phyloP scores from a whole-genome alignment of 2,329 filamentous ascomycete genomes.

The Aspergillus sp. region DNA sequence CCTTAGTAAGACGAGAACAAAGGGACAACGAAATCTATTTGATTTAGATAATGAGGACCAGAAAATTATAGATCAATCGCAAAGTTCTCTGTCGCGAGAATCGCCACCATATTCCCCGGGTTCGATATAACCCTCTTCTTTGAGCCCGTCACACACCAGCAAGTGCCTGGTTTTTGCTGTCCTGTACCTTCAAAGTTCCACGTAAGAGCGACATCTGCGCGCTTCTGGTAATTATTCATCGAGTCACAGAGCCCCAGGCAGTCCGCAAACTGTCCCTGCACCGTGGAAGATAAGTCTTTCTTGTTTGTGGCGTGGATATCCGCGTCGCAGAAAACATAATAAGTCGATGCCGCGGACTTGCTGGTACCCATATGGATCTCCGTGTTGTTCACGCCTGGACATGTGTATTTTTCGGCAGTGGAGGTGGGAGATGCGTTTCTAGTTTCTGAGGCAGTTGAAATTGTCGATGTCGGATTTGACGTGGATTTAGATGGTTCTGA shows the following conservation, averaged over 20 bases:
- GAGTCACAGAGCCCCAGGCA: constrained; percentile 1
- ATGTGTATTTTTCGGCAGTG: not conserved
- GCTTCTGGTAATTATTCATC: constrained; percentile 4
- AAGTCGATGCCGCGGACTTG: not conserved
- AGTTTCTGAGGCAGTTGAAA: not conserved
- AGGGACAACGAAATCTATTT: too few relatives aligned
- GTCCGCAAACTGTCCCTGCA: not conserved
- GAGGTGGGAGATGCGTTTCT: not conserved
- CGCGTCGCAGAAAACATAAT: constrained; percentile 2
- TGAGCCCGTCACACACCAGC: not conserved
- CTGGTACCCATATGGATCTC: not conserved
- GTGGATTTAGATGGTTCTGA: not conserved
- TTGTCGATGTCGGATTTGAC: not conserved
- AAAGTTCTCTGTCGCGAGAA: not conserved
- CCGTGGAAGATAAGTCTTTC: constrained; percentile 1
- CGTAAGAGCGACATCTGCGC: not conserved
- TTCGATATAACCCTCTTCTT: not conserved
- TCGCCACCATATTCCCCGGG: constrained; percentile 4
- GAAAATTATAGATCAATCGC: not conserved
- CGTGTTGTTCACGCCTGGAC: not conserved
- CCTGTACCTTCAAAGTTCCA: constrained; percentile 4
- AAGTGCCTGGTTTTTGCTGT: not conserved
- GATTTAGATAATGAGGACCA: too few relatives aligned
- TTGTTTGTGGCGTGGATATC: constrained; percentile 1
- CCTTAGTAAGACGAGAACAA: too few relatives aligned